Conservation (phyloP, 805 yeast genomes). For the Lachancea sp. region DNA sequence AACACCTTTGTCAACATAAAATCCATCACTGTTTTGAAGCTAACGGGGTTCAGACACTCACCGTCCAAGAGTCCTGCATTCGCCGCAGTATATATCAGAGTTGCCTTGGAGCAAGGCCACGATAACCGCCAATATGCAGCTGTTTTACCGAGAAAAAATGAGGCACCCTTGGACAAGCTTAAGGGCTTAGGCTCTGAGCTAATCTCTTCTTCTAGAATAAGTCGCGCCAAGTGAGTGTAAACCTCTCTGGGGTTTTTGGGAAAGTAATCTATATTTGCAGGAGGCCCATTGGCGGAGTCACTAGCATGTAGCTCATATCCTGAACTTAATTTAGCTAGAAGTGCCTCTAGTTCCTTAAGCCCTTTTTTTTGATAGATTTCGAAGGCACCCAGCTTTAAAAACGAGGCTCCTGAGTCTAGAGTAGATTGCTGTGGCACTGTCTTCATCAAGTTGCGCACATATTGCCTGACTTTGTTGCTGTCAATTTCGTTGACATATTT, state of each 20-base stretch:
- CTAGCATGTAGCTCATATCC: neutral
- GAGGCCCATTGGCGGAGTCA: neutral
- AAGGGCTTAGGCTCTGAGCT: neutral
- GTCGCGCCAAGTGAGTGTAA: neutral
- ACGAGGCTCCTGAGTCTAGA: neutral
- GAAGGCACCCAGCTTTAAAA: neutral
- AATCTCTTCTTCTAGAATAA: neutral
- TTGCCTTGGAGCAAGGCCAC: slow-evolving; percentile 41
- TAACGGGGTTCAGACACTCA: slow-evolving; percentile 24
- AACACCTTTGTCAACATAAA: slow-evolving; percentile 24
- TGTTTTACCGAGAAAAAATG: slow-evolving; percentile 40
- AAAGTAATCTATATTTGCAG: neutral
- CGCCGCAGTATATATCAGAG: slow-evolving; percentile 46
- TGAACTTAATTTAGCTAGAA: neutral
- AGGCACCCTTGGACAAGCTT: slow-evolving; percentile 39
- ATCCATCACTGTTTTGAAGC: slow-evolving; percentile 29
- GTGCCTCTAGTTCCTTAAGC: neutral
- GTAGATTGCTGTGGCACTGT: slow-evolving; percentile 2
- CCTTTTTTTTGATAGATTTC: neutral
- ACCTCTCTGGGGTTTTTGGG: neutral
- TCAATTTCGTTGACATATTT: slow-evolving; percentile 16
- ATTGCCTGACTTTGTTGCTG: neutral
- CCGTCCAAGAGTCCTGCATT: slow-evolving; percentile 33
- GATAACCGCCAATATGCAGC: slow-evolving; percentile 55
- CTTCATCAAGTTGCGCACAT: slow-evolving; percentile 8